A percentile compares a stretch with the other conserved stretches of the same genome.
phyloP scores from a whole-genome alignment of 192 early-diverging fungal species.

The Coemansia sp. region DNA sequence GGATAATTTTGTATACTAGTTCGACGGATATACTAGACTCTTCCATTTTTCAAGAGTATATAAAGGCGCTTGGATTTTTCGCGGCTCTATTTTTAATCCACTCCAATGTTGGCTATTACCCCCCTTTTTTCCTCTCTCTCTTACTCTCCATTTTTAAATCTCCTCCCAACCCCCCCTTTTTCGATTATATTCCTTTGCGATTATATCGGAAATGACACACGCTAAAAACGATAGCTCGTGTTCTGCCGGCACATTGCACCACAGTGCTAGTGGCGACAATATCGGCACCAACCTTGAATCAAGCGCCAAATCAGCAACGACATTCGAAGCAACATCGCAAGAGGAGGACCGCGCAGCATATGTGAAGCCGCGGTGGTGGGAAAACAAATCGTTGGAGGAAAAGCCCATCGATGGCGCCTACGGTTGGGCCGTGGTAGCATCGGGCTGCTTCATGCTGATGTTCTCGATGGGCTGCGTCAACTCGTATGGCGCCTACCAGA shows the following conservation, averaged over 20 bases:
- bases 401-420: conserved; percentile 36
- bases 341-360: neutral
- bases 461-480: conserved; percentile 61
- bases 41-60: no score
- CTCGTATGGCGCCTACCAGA: conserved; percentile 60
- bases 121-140: no score
- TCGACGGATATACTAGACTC: no score
- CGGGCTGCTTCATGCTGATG: conserved; percentile 56
- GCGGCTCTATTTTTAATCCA: no score
- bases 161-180: neutral
- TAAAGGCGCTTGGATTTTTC: no score
- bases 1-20: no score
- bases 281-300: neutral
- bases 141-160: no score
- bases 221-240: conserved; percentile 3
- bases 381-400: conserved; percentile 40
- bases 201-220: conserved; percentile 11
- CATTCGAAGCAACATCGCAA: neutral
- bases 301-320: neutral
- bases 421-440: conserved; percentile 59
- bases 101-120: no score
- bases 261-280: conserved; percentile 1
- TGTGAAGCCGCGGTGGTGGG: conserved; percentile 36
- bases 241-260: conserved; percentile 17
- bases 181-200: neutral